Base-by-base conservation (phyloP, 140 eudicot species). In the Cichorium intybus region DNA sequence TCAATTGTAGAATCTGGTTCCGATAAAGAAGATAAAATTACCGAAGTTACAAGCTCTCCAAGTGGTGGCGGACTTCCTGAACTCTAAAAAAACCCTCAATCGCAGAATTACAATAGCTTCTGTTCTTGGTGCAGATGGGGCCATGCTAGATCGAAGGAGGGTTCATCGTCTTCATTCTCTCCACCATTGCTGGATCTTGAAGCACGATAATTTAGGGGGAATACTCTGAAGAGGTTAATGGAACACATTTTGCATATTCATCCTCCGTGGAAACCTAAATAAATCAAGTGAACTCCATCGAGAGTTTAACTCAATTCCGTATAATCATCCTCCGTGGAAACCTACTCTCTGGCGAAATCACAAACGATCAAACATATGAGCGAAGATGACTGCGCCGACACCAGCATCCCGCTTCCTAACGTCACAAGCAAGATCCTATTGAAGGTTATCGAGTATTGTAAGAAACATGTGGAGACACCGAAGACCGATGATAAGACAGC, bases 191-290 rank as follows among this genome's bases (percentile, higher is more conserved):
- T 47, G 24, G 41, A 29, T 52, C 80, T 33, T 2, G 61, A 18
- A 56, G 89, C 81, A 58, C 95, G 60, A 46, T 71, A 82, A 73
- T 65, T 79, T 0, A 95, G 99, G 3, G 96, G 96, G 51, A 92
- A 88, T 24, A 72, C 89, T 51, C 99, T 68, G 56, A 88, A 92
- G 72, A 92, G 77, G 70, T 92, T 92, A 61, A 85, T 62, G 10
- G 86, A 74, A 73, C 96, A 92, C 96, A 85, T 92, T 74, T 84
- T 92, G 79, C 95, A 85, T 51, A 87, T n/a, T n/a, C n/a, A n/a
- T n/a, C n/a, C n/a, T n/a, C n/a, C n/a, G n/a, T n/a, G n/a, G n/a
- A n/a, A n/a, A n/a, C n/a, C n/a, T n/a, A n/a, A n/a, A n/a, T n/a
- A n/a, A n/a, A n/a, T n/a, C n/a, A n/a, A n/a, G n/a, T n/a, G n/a